phyloP scores from a whole-genome alignment of 2,329 filamentous ascomycete species.

The Microcyclospora pomicola region DNA sequence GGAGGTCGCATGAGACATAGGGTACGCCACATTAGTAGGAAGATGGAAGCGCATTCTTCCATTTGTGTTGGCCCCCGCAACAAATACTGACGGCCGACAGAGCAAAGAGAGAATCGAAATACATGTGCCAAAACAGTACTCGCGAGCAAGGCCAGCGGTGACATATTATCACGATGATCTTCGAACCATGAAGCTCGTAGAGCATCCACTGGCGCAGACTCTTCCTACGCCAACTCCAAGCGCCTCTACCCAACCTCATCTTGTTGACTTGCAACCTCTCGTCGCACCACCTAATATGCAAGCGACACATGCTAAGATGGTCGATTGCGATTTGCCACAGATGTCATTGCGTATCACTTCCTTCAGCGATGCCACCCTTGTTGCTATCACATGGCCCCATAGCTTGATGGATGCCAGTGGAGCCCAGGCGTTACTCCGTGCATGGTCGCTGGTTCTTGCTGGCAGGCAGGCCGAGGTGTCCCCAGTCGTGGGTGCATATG shows the following conservation, averaged over 20 bases:
- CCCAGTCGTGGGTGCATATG: slow-evolving; percentile 21
- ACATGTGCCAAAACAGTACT: neutral
- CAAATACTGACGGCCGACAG: no score
- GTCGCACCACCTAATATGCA: no score
- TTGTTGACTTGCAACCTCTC: no score
- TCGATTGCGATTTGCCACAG: slow-evolving; percentile 28
- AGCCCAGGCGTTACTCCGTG: slow-evolving; percentile 27
- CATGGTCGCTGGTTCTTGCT: slow-evolving; percentile 35
- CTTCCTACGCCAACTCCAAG: neutral
- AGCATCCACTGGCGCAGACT: neutral
- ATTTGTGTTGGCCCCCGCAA: no score
- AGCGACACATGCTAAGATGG: no score
- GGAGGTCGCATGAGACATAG: neutral
- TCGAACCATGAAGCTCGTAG: neutral
- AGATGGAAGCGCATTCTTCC: neutral
- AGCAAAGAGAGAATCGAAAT: neutral
- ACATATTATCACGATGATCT: neutral
- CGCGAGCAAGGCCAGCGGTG: neutral
- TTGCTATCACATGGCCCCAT: slow-evolving; percentile 36
- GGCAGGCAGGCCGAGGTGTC: slow-evolving; percentile 30
- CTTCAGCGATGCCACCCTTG: slow-evolving; percentile 38
- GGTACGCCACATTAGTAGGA: neutral
- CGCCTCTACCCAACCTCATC: neutral
- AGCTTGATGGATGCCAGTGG: slow-evolving; percentile 36
- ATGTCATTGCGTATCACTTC: slow-evolving; percentile 35